A percentile compares a stretch with the other conserved stretches of the same genome.
These are phyloP conservation scores for Lotmaria passim DNA, from an alignment of 208 protist species.

Conservation along the genomic window DNA sequence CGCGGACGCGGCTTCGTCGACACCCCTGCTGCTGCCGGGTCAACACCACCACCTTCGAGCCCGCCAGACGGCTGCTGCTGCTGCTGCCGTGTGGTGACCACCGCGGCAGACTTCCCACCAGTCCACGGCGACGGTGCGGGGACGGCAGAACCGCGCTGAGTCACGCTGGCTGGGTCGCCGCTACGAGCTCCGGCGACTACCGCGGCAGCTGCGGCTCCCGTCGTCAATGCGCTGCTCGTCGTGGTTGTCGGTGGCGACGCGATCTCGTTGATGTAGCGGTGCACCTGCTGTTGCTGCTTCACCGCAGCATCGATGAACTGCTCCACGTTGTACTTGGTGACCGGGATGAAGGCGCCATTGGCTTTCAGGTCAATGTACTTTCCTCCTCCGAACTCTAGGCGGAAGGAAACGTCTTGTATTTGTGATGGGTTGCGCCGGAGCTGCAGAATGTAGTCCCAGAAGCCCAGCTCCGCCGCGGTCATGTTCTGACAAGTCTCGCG, in stretches of 20 bases:
- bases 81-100: too few relatives aligned
- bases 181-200: neutral
- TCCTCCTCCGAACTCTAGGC: constrained; percentile 26
- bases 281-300: constrained; percentile 36
- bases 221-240: constrained; percentile 3
- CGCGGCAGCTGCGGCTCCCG: neutral
- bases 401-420: constrained; percentile 34
- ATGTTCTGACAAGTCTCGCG: constrained; percentile 32
- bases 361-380: constrained; percentile 32
- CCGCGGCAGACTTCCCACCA: too few relatives aligned
- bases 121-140: too few relatives aligned
- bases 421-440: constrained; percentile 24
- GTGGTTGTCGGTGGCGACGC: constrained; percentile 11
- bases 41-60: too few relatives aligned
- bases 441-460: constrained; percentile 37
- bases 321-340: constrained; percentile 46
- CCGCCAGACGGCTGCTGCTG: too few relatives aligned
- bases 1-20: constrained; percentile 14
- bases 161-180: neutral
- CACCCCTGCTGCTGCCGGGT: neutral
- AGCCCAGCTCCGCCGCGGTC: constrained; percentile 28
- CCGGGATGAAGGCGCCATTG: constrained; percentile 34
- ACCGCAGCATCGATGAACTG: constrained; percentile 39
- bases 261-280: constrained; percentile 37
- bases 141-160: neutral